Evolutionary conservation across 164 flowering plant species (phyloP), one percentile per base, ranked within the genome.

Genomic region (Malania oleifera): DNA sequence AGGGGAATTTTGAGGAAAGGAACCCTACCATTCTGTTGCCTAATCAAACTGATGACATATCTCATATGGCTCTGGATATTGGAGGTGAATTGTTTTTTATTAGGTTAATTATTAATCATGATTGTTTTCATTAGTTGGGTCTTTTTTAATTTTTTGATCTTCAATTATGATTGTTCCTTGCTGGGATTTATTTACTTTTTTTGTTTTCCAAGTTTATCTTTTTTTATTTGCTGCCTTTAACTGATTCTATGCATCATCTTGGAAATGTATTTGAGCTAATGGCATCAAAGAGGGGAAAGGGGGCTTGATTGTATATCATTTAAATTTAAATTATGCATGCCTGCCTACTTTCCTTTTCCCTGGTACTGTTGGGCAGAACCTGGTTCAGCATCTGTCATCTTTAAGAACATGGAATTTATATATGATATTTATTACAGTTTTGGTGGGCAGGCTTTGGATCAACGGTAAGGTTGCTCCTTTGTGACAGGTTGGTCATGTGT

Each of bases 21-120:
- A 77, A 93, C 63, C 98, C 98, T 31, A 80, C 87, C 0, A 93
- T 93, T 74, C 72, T 90, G 54, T 72, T 93, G 77, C 98, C 98
- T 54, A 93, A 93, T 67, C 97, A 90, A 64, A 80, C 90, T 72
- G 95, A 90, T 79, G 97, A 93, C 56, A 83, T 93, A 17, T 93
- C 85, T 60, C 97, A 86, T 62, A 58, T 93, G 71, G 95, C 98
- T 58, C 65, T 93, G 29, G 98, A 93, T 64, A 91, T 91, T 75
- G 98, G 98, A 74, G 98, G 97, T 89, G 48, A 38, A 50, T 38
- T n/a, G n/a, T n/a, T n/a, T n/a, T n/a, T n/a, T n/a, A n/a, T n/a
- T n/a, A n/a, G n/a, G n/a, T 62, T 53, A 26, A 24, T 7, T 43
- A 53, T 54, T 40, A 1, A 12, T 11, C 38, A 24, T 48, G 27